phyloP scores from a whole-genome alignment of 2,329 filamentous ascomycete genomes.

The Aspergillus pseudonomiae region DNA sequence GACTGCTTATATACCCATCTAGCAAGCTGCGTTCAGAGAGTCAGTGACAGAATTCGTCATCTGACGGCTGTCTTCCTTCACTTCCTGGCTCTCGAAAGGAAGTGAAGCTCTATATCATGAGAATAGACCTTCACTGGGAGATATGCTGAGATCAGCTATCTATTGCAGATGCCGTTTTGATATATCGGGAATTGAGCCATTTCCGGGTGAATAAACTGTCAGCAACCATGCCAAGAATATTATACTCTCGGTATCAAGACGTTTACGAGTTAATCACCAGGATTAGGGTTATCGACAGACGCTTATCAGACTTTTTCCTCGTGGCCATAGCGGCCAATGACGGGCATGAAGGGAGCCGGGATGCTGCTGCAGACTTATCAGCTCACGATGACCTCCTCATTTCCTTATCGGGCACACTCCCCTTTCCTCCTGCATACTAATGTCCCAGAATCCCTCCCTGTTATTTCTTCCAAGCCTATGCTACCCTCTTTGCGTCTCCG shows the following conservation, averaged over 20 bases:
- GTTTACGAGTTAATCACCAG: neutral
- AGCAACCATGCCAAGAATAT: neutral
- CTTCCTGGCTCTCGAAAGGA: neutral
- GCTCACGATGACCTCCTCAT: neutral
- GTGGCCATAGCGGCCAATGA: neutral
- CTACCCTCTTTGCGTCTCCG: neutral
- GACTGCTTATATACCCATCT: neutral
- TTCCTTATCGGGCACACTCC: neutral
- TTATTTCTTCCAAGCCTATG: neutral
- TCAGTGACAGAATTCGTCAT: neutral
- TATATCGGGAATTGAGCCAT: neutral
- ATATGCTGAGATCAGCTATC: neutral
- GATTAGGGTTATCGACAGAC: neutral
- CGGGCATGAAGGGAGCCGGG: neutral
- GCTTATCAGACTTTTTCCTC: neutral
- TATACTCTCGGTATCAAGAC: neutral
- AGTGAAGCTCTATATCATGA: neutral
- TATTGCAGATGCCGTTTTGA: neutral
- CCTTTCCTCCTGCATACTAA: neutral
- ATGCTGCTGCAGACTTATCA: slow-evolving; percentile 1
- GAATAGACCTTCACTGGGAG: neutral
- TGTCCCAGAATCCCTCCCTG: neutral
- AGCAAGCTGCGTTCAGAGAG: neutral
- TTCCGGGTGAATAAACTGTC: too few relatives aligned
- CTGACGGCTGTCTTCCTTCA: neutral